Evolutionary conservation across 768 basidiomycete species (phyloP).

Genomic region (Rhodosporidiobolus sp.): DNA sequence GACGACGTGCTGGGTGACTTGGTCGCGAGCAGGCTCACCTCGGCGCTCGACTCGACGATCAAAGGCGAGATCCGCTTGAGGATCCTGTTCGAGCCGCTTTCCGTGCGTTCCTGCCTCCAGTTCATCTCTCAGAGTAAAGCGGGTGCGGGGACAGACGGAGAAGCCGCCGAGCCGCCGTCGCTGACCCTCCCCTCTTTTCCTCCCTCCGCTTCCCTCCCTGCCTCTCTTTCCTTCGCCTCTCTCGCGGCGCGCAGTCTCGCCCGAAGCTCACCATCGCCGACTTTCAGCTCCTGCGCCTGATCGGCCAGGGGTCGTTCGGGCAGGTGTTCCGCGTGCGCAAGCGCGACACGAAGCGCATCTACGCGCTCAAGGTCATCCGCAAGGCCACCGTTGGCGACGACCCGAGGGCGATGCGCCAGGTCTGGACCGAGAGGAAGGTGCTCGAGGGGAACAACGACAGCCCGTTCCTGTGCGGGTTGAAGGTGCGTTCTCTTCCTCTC

Average conservation of each 20-base stretch:
- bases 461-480: slow-evolving; percentile 93
- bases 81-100: slow-evolving; percentile 82
- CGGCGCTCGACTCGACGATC: slow-evolving; percentile 59
- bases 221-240: no score
- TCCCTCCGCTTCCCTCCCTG: not conserved
- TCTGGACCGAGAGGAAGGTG: slow-evolving; percentile 93
- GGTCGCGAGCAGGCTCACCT: slow-evolving; percentile 4
- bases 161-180: not conserved
- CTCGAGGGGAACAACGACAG: slow-evolving; percentile 72
- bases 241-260: slow-evolving; percentile 12
- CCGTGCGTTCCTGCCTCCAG: slow-evolving; percentile 56
- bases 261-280: slow-evolving; percentile 52
- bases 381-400: slow-evolving; percentile 96
- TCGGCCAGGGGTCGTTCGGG: slow-evolving; percentile 91
- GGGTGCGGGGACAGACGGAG: no score
- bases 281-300: slow-evolving; percentile 95
- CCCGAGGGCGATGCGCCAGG: slow-evolving; percentile 85
- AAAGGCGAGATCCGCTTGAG: slow-evolving; percentile 90
- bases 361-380: slow-evolving; percentile 96
- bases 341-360: slow-evolving; percentile 88
- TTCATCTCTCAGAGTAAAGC: not conserved
- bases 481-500: slow-evolving; percentile 55
- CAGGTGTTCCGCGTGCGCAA: slow-evolving; percentile 98
- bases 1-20: not conserved
- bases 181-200: not conserved